Conservation (phyloP, 495 filamentous ascomycete genomes). For the Parathielavia appendiculata region DNA sequence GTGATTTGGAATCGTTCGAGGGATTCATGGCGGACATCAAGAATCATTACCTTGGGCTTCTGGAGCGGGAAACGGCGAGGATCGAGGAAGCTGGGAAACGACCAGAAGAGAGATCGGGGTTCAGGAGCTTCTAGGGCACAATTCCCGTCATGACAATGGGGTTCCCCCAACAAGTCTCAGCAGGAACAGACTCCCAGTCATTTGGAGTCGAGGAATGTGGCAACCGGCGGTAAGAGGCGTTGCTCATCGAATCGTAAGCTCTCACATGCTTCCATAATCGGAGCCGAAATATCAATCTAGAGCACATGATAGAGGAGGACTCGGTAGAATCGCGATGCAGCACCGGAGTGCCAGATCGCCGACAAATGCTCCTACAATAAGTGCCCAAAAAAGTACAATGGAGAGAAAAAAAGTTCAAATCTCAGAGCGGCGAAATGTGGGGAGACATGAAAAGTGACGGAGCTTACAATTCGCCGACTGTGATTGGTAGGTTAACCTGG, state of each 20-base stretch:
- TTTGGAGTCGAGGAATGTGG: slow-evolving; percentile 37
- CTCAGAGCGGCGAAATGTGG: slow-evolving; percentile 23
- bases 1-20: slow-evolving; percentile 23
- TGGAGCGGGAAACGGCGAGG: slow-evolving; percentile 26
- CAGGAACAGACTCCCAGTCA: not conserved
- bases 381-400: slow-evolving; percentile 58
- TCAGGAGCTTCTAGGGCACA: not conserved
- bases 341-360: slow-evolving; percentile 20
- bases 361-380: slow-evolving; percentile 77
- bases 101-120: slow-evolving; percentile 20
- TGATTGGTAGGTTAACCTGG: slow-evolving; percentile 32
- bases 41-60: slow-evolving; percentile 15
- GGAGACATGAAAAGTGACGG: slow-evolving; percentile 19
- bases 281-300: slow-evolving; percentile 51
- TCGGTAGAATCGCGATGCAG: slow-evolving; percentile 33
- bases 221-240: slow-evolving; percentile 59
- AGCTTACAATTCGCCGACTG: slow-evolving; percentile 23
- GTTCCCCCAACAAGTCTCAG: too few relatives aligned
- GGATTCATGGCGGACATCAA: slow-evolving; percentile 19
- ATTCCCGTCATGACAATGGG: not conserved
- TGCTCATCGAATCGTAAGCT: slow-evolving; percentile 43
- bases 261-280: slow-evolving; percentile 57
- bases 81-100: slow-evolving; percentile 22
- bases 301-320: slow-evolving; percentile 59
- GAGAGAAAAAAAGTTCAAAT: slow-evolving; percentile 39